Percentiles rank a stretch among this genome's conserved stretches.
Conservation (phyloP, 768 basidiomycete species). For the Pholiota conissans region DNA sequence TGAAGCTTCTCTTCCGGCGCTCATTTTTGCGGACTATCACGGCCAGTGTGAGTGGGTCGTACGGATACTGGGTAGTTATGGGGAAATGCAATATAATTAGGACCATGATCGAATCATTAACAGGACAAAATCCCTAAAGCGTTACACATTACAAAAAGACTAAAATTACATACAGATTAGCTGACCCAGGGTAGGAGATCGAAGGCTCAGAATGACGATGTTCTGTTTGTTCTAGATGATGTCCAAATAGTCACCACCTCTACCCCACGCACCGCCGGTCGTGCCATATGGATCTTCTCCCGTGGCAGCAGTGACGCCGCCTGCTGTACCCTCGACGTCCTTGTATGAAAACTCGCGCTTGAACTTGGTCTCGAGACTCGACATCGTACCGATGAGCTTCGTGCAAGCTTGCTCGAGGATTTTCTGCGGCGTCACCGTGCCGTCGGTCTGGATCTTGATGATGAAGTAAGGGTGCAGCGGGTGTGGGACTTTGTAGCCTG, state of each 20-base stretch:
- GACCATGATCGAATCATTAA: neutral
- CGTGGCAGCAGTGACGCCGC: slow-evolving; percentile 21
- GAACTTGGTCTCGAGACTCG: slow-evolving; percentile 72
- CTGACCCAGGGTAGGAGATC: neutral
- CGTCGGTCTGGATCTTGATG: slow-evolving; percentile 96
- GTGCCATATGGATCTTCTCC: slow-evolving; percentile 33
- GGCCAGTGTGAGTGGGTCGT: neutral
- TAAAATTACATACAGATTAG: slow-evolving; percentile 8
- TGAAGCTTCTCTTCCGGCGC: neutral
- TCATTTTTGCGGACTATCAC: neutral
- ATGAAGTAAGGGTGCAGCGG: slow-evolving; percentile 93
- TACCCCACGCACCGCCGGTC: slow-evolving; percentile 37
- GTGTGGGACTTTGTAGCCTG: slow-evolving; percentile 97
- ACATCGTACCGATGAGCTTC: slow-evolving; percentile 72
- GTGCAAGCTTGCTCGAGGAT: slow-evolving; percentile 84
- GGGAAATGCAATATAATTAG: neutral
- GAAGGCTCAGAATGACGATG: neutral
- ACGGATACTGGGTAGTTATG: neutral
- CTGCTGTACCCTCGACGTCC: slow-evolving; percentile 56
- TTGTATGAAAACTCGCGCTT: slow-evolving; percentile 82
- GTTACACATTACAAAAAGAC: slow-evolving; percentile 15
- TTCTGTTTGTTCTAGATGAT: too few species aligned
- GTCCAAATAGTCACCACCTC: slow-evolving; percentile 54
- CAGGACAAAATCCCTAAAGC: neutral
- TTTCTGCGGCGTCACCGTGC: slow-evolving; percentile 75